Conservation (phyloP, 2,329 filamentous ascomycete species). For the Epichloe elymi region DNA sequence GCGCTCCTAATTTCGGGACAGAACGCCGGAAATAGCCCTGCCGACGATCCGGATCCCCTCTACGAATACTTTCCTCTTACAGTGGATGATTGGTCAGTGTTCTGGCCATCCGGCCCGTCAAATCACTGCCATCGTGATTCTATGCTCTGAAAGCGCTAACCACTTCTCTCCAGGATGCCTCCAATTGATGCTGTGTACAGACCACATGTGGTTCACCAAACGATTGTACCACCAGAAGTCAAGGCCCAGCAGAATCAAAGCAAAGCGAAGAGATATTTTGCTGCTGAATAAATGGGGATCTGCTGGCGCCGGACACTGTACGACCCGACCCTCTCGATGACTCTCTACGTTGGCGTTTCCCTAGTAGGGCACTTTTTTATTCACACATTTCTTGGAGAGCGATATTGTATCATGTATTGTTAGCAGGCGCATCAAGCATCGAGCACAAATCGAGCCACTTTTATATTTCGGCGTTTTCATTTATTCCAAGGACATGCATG, state of each 20-base stretch:
- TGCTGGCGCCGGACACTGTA: slow-evolving; percentile 1
- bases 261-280: slow-evolving; percentile 60
- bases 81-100: slow-evolving; percentile 64
- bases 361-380: background rate
- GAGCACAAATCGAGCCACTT: background rate
- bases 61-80: slow-evolving; percentile 94
- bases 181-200: slow-evolving; percentile 83
- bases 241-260: slow-evolving; percentile 54
- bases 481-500: slow-evolving; percentile 2
- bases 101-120: background rate
- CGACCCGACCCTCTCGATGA: background rate
- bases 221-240: slow-evolving; percentile 53
- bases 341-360: background rate
- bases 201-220: slow-evolving; percentile 89
- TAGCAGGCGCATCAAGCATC: background rate
- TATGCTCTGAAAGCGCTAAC: background rate
- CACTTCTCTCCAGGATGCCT: slow-evolving; percentile 45
- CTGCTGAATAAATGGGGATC: slow-evolving; percentile 37
- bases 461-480: background rate
- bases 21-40: slow-evolving; percentile 42
- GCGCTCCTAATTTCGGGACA: slow-evolving; percentile 20
- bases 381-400: background rate
- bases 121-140: background rate
- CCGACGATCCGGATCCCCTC: slow-evolving; percentile 68
- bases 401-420: background rate